Evolutionary conservation across 352 stramenopile genomes (phyloP), one percentile per base, ranked within the genome.

Genomic region (Globisporangium acanthophoron): DNA sequence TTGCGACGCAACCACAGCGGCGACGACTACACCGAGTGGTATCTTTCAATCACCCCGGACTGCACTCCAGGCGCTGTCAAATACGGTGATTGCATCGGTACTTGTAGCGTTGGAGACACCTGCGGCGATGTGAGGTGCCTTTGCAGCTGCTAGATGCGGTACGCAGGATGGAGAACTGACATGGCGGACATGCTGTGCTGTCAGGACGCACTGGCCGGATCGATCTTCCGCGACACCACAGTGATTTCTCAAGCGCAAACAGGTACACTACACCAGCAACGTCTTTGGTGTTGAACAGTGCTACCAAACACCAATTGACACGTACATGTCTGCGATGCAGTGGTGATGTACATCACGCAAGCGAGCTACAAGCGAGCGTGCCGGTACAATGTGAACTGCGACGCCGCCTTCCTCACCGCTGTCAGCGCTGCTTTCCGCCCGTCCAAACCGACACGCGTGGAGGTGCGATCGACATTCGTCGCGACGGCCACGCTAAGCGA

Each of bases 181-280:
- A 55, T 29, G 24, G 24, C 39, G n/a, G 33, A 40, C 12, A 44
- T 2, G 45, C 15, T 37, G 3, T 37, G 9, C 4, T n/a, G 24
- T 12, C 31, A 83, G 74, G 74, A 83, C 59, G 69, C 66, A 12
- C 55, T 75, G 16, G 53, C 47, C 13, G 70, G 59, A 0, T 37
- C 62, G 24, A 58, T 80, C 43, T 73, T 72, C 46, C 72, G 75
- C 0, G 69, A 71, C 29, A 55, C 62, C 5, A 74, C 73, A 0
- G 70, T 61, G 12, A 63, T 85, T 21, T 61, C 75, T 3, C 75
- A 85, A 58, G 61, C 67, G 6, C 71, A 74, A 37, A 77, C 73
- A 53, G 64, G 74, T 84, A 47, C 54, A 5, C 24, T 27, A 18
- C 20, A 31, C 0, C 20, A 43, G 8, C 11, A 27, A 27, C 24